Conservation (phyloP, 306 rosid species). For the Acacia melanoxylon region DNA sequence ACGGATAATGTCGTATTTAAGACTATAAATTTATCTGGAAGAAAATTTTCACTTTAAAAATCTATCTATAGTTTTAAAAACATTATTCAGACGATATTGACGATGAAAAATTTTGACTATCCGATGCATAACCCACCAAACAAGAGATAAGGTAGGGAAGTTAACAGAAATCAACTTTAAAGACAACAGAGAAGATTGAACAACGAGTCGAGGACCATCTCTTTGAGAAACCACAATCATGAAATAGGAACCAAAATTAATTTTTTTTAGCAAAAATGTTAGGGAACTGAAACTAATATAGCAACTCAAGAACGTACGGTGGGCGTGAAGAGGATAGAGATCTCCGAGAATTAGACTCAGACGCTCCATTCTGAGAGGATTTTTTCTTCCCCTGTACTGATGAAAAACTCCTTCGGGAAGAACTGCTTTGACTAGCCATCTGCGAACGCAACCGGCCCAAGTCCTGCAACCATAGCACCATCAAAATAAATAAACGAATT, state of each 20-base stretch:
- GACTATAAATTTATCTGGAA: background rate
- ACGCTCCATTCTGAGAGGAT: slow-evolving; percentile 49
- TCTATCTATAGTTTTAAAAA: background rate
- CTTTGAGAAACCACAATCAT: background rate
- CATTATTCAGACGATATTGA: background rate
- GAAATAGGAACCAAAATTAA: background rate
- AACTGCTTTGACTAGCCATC: slow-evolving; percentile 75
- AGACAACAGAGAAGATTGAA: background rate
- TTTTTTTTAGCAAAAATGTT: background rate
- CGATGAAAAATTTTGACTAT: background rate
- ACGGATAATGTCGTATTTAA: background rate
- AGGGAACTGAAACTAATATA: background rate
- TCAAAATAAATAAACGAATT: background rate
- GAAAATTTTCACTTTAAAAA: background rate
- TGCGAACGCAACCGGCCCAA: slow-evolving; percentile 23
- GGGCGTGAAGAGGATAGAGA: slow-evolving; percentile 61
- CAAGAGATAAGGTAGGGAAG: background rate
- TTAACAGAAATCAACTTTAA: background rate
- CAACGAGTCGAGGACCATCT: background rate
- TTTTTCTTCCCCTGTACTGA: slow-evolving; percentile 44
- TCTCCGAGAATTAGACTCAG: slow-evolving; percentile 49
- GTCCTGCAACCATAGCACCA: slow-evolving; percentile 29
- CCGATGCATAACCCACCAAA: background rate
- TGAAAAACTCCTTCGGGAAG: slow-evolving; percentile 77
- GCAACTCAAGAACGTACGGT: slow-evolving; percentile 41